Percentiles rank a stretch among this genome's conserved stretches.
Conservation (phyloP, 1,284 basidiomycete genomes). For the Anthracocystis walkeri region DNA sequence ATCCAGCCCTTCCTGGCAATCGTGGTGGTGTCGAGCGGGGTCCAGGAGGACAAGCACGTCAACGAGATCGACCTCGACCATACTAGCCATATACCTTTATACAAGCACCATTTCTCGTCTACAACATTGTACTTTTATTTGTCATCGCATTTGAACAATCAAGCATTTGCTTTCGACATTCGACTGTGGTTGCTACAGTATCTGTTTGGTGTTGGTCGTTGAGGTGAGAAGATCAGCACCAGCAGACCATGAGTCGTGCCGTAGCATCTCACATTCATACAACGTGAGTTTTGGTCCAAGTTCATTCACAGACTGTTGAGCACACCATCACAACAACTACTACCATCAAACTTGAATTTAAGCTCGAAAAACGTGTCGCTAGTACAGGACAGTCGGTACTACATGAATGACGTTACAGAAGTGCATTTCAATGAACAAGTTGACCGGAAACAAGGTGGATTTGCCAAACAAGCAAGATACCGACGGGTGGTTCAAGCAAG, state of each 20-base stretch:
- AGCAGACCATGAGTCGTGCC: background rate
- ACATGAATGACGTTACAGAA: too few relatives aligned
- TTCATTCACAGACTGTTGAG: too few relatives aligned
- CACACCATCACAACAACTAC: too few relatives aligned
- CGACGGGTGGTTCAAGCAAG: too few relatives aligned
- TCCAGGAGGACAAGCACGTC: conserved; percentile 35
- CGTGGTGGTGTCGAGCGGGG: conserved; percentile 58
- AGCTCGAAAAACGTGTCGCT: too few relatives aligned
- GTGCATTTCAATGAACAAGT: conserved; percentile 8
- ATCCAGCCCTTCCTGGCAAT: conserved; percentile 59
- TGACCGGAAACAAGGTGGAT: background rate
- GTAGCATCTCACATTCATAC: too few relatives aligned
- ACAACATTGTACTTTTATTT: conserved; percentile 4
- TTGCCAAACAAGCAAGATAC: background rate
- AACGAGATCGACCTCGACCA: conserved; percentile 32
- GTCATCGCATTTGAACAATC: background rate
- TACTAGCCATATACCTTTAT: conserved; percentile 16
- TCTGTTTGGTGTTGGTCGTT: too few relatives aligned
- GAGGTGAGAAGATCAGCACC: background rate
- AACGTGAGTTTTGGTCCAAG: too few relatives aligned
- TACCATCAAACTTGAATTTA: too few relatives aligned
- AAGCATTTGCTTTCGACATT: too few relatives aligned
- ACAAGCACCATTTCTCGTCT: background rate
- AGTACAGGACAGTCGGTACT: too few relatives aligned
- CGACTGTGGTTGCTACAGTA: too few relatives aligned